Percentiles rank a stretch among this genome's conserved stretches.
These are phyloP conservation scores for Microstroma glucosiphilum DNA, from an alignment of 1,284 basidiomycete genomes.

Conservation along the genomic window DNA sequence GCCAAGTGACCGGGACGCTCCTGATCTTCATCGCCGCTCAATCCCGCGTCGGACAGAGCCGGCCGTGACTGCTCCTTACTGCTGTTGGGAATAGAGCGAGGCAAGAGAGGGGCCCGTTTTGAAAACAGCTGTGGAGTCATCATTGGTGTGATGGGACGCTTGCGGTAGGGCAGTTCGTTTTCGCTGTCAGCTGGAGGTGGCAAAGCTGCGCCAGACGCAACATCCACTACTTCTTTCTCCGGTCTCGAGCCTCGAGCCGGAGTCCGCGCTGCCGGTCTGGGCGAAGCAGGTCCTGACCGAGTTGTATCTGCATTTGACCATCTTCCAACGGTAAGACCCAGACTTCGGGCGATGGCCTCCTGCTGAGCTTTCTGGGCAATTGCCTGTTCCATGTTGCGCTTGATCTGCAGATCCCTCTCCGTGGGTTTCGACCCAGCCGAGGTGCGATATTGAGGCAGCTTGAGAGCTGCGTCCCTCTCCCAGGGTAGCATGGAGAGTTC, in stretches of 20 bases:
- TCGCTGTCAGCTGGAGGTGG: not conserved
- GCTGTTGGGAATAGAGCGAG: too few species aligned
- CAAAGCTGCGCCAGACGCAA: not conserved
- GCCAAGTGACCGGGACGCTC: too few species aligned
- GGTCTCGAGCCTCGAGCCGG: not conserved
- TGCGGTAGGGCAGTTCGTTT: not conserved
- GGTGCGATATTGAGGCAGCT: not conserved
- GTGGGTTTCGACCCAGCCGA: constrained; percentile 2
- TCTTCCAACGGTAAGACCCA: not conserved
- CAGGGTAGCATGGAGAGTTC: not conserved
- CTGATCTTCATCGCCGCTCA: too few species aligned
- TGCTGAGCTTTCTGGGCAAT: not conserved
- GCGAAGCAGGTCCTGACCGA: not conserved
- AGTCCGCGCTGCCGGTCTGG: not conserved
- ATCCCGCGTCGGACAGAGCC: too few species aligned
- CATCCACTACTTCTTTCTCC: not conserved
- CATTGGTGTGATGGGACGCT: too few species aligned
- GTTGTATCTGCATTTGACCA: too few species aligned
- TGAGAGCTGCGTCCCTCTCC: not conserved
- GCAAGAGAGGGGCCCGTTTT: not conserved
- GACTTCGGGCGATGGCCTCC: not conserved
- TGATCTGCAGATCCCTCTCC: not conserved
- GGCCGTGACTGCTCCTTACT: too few species aligned
- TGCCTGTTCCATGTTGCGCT: not conserved
- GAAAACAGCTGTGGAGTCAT: not conserved